Evolutionary conservation across 495 filamentous ascomycete genomes (phyloP).

Genomic region (Aspergillus avenaceus): DNA sequence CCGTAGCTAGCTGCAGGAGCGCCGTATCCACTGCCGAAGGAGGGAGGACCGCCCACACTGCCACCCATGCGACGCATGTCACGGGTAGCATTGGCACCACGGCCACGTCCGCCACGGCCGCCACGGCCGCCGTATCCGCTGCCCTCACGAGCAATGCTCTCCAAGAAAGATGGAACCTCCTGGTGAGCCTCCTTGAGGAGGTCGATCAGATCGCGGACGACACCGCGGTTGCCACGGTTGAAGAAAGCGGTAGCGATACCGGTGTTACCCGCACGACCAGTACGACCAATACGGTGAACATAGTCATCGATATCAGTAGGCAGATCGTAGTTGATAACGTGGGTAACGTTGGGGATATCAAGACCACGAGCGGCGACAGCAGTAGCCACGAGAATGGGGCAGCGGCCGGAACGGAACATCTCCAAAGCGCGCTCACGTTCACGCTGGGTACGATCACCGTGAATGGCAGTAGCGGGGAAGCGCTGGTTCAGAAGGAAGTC

Average conservation of each 20-base stretch:
- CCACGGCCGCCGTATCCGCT: conserved; percentile 72
- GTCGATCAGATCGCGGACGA: conserved; percentile 91
- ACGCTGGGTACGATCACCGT: conserved; percentile 96
- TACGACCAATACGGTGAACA: conserved; percentile 99
- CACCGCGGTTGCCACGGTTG: conserved; percentile 97
- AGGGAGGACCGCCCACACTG: conserved; percentile 32
- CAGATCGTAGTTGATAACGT: conserved; percentile 98
- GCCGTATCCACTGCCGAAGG: conserved; percentile 46
- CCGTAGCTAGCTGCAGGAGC: conserved; percentile 47
- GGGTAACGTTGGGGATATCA: conserved; percentile 97
- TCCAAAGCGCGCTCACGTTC: conserved; percentile 97
- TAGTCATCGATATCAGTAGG: conserved; percentile 99
- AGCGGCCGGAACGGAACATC: conserved; percentile 92
- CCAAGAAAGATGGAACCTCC: conserved; percentile 87
- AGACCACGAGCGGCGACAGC: conserved; percentile 93
- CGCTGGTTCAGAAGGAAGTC: conserved; percentile 98
- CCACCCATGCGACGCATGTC: conserved; percentile 73
- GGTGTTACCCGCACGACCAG: conserved; percentile 97
- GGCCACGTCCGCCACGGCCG: conserved; percentile 65
- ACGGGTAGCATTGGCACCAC: conserved; percentile 64
- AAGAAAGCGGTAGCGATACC: conserved; percentile 98
- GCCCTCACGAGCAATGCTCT: conserved; percentile 93
- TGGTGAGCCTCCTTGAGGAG: conserved; percentile 98
- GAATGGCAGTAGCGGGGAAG: conserved; percentile 98
- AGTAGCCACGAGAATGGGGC: conserved; percentile 94